Percentiles rank a stretch among this genome's conserved stretches.
Conservation (phyloP, 2,329 filamentous ascomycete species). For the Septoria petroselini region DNA sequence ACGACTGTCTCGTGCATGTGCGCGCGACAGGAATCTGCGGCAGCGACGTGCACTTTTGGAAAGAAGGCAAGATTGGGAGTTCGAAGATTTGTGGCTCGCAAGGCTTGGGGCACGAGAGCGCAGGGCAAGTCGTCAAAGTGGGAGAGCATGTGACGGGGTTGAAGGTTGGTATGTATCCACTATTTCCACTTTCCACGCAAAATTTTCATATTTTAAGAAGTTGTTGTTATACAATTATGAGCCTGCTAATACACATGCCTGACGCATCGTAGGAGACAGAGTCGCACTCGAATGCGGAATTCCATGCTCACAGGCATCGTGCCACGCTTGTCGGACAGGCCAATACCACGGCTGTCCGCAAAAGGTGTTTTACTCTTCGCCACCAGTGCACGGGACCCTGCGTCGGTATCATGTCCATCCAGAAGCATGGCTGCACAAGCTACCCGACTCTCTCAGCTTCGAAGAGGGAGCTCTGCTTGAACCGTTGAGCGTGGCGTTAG, state of each 20-base stretch:
- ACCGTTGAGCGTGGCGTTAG: conserved; percentile 49
- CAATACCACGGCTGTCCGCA: conserved; percentile 34
- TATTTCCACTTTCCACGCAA: no score
- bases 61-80: conserved; percentile 32
- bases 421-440: conserved; percentile 34
- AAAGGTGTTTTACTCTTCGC: conserved; percentile 35
- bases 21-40: conserved; percentile 38
- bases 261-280: conserved; percentile 30
- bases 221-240: no score
- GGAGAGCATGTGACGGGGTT: conserved; percentile 29
- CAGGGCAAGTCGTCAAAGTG: conserved; percentile 30
- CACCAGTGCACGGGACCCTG: conserved; percentile 34
- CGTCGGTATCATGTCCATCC: conserved; percentile 36
- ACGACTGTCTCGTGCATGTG: conserved; percentile 36
- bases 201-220: neutral
- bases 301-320: conserved; percentile 34
- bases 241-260: no score
- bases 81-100: conserved; percentile 26
- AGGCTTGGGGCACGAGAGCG: conserved; percentile 35
- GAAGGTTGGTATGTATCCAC: conserved; percentile 28
- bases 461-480: conserved; percentile 49
- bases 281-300: conserved; percentile 38
- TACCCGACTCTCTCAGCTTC: conserved; percentile 42
- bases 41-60: conserved; percentile 37
- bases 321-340: conserved; percentile 33